Conservation (phyloP, 345 rosid species). For the Clausena lansium region DNA sequence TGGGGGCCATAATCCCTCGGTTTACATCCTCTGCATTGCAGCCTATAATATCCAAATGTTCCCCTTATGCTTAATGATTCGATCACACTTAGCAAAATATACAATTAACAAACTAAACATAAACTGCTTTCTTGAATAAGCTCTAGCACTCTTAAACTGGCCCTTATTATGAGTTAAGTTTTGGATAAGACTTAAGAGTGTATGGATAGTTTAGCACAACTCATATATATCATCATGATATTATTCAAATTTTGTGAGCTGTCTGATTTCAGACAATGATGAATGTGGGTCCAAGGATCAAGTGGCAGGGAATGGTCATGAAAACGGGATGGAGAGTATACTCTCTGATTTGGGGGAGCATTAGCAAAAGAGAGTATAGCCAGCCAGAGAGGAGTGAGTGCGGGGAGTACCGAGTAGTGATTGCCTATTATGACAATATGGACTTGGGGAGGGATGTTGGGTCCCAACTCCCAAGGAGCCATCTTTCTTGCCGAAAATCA, state of each 20-base stretch:
- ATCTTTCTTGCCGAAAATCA: constrained; percentile 16
- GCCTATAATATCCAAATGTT: not conserved
- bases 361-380: not conserved
- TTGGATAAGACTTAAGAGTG: too few species aligned
- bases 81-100: not conserved
- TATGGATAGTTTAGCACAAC: too few species aligned
- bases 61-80: not conserved
- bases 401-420: constrained; percentile 5
- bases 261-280: not conserved
- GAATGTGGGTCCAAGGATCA: constrained; percentile 12
- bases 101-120: too few species aligned
- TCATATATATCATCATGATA: too few species aligned
- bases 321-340: constrained; percentile 14
- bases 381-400: not conserved
- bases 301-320: constrained; percentile 5
- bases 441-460: constrained; percentile 21
- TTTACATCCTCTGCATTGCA: not conserved
- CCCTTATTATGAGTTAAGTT: too few species aligned
- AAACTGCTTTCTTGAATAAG: too few species aligned
- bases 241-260: too few species aligned
- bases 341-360: constrained; percentile 10
- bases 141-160: too few species aligned
- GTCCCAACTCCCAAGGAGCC: constrained; percentile 31
- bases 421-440: constrained; percentile 25
- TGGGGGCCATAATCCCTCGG: not conserved